phyloP scores from a whole-genome alignment of 768 basidiomycete genomes.

The Panus rudis region DNA sequence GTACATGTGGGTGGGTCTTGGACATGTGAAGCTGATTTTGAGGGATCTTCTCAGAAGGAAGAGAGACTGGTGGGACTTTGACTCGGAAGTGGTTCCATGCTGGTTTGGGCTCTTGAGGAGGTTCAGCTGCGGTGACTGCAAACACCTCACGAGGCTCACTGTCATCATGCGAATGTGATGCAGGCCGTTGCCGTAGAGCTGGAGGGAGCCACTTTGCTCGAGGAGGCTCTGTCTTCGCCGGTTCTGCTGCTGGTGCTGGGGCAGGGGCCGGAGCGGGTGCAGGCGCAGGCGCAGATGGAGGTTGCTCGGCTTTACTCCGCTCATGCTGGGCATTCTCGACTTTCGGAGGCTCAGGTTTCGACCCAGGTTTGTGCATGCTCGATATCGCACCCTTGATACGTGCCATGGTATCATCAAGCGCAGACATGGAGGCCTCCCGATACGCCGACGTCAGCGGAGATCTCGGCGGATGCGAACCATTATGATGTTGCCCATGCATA shows the following conservation, averaged over 20 bases:
- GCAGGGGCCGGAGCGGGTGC: conserved; percentile 17
- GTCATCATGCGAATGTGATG: conserved; percentile 3
- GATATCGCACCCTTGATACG: conserved; percentile 78
- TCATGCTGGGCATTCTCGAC: not conserved
- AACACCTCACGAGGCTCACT: conserved; percentile 15
- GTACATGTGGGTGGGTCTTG: conserved; percentile 33
- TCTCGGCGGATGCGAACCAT: conserved; percentile 9
- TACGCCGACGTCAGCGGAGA: conserved; percentile 26
- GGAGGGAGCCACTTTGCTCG: conserved; percentile 21
- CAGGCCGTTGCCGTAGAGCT: conserved; percentile 14
- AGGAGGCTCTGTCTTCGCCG: conserved; percentile 5
- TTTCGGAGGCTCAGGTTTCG: conserved; percentile 33
- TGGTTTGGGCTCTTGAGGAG: conserved; percentile 19
- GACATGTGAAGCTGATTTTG: conserved; percentile 42
- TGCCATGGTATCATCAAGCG: conserved; percentile 77
- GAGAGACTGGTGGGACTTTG: conserved; percentile 35
- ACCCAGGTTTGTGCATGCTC: conserved; percentile 56
- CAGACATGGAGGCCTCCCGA: conserved; percentile 56
- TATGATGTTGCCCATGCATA: not conserved
- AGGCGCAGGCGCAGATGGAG: conserved; percentile 1
- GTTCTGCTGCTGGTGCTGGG: conserved; percentile 16
- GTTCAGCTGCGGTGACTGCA: conserved; percentile 19
- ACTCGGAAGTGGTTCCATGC: conserved; percentile 21
- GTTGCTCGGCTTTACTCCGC: conserved; percentile 1
- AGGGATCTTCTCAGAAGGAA: conserved; percentile 36